These are phyloP conservation scores for Amoebophrya sp. DNA, from an alignment of 169 alveolate species.

Conservation along the genomic window DNA sequence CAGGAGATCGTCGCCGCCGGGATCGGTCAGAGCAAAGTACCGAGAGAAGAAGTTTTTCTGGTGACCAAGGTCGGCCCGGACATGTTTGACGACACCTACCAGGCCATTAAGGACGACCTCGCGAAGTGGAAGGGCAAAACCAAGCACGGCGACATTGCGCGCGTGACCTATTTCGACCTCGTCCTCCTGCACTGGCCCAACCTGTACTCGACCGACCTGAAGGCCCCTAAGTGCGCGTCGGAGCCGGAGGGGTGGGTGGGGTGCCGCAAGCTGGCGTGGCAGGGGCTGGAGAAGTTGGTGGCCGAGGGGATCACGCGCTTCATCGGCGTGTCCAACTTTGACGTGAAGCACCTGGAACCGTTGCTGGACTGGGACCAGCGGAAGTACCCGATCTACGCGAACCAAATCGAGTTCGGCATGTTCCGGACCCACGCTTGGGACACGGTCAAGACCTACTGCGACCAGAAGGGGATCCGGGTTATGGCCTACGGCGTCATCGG, in stretches of 20 bases:
- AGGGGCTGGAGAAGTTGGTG: background rate
- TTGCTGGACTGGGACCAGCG: background rate
- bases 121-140: background rate
- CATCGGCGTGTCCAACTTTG: background rate
- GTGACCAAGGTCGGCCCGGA: background rate
- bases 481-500: background rate
- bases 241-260: background rate
- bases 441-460: background rate
- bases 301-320: background rate
- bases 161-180: background rate
- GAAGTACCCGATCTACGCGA: background rate
- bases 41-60: background rate
- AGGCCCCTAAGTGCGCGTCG: background rate
- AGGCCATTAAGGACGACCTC: background rate
- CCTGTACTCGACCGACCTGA: background rate
- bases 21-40: background rate
- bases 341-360: background rate
- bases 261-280: background rate
- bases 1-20: background rate
- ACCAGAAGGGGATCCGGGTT: background rate
- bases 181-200: background rate
- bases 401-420: background rate
- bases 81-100: background rate
- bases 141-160: background rate
- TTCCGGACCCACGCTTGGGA: background rate